Evolutionary conservation across 78 protist species (phyloP).

Genomic region (Salpingoeca rosetta): DNA sequence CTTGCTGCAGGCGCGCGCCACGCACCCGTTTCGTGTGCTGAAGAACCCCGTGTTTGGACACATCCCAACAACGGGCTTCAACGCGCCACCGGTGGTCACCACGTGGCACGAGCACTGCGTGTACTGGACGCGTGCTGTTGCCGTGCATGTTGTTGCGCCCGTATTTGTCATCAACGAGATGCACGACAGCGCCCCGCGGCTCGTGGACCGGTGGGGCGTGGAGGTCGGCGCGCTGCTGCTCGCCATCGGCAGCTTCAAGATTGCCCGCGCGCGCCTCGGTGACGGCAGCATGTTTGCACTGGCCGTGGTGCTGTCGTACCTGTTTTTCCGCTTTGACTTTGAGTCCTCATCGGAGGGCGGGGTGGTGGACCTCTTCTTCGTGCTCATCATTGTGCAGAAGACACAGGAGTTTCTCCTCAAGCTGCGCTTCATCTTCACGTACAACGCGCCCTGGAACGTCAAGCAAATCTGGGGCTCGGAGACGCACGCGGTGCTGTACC

Average conservation of each 20-base stretch:
- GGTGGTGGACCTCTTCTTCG: neutral
- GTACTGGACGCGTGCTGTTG: too few species aligned
- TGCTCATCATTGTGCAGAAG: neutral
- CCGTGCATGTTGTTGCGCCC: too few species aligned
- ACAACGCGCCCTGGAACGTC: neutral
- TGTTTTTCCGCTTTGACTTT: neutral
- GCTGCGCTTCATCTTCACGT: neutral
- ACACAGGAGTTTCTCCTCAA: neutral
- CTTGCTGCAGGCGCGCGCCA: too few species aligned
- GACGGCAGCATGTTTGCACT: neutral
- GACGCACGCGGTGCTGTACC: neutral
- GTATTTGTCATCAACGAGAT: too few species aligned
- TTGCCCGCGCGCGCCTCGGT: neutral
- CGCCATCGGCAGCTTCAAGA: neutral
- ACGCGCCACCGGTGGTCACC: too few species aligned
- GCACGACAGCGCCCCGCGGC: neutral
- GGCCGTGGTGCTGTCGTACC: neutral
- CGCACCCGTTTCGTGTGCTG: too few species aligned
- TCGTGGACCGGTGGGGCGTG: neutral
- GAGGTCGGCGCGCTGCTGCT: neutral
- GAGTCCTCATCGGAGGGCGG: neutral
- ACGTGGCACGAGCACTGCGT: too few species aligned
- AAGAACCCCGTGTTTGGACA: too few species aligned
- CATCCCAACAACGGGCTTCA: too few species aligned
- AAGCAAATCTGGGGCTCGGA: neutral